Evolutionary conservation across 2,329 filamentous ascomycete genomes (phyloP), one percentile per base, ranked within the genome.

Genomic region (Erysiphe neolycopersici): DNA sequence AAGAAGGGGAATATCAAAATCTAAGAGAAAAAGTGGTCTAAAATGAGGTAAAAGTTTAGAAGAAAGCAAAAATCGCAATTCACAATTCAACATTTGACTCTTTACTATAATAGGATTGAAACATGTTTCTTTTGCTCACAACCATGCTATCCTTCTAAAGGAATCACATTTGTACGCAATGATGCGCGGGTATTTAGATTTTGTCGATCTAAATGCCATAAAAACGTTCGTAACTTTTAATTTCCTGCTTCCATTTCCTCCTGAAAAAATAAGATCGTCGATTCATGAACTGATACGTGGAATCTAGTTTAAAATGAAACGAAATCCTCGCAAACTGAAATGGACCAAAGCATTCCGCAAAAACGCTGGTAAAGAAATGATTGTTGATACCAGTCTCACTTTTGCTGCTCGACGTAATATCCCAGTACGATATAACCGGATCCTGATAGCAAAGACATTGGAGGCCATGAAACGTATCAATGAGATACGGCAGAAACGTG

Each of bases 321-420:
- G 89, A 52, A 94, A 95, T 64, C 85, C 87, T 32, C 76, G 87
- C 60, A 93, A 94, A 63, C 73, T 95, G 54, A 89, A 84, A 63
- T 94, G 87, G 89, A 94, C 87, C 49, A 93, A 94, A 68, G 76
- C 82, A 43, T 87, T 85, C 70, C 79, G 84, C 57, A 78, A 77
- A 58, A 73, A 78, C 16, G 77, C 79, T 46, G 82, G 82, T 64
- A 91, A 84, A 65, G 69, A 75, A 58, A 74, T 92, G 82, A 80
- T 81, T 45, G 85, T 95, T 62, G 89, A 98, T 68, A 79, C 74
- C 55, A 93, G 87, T 30, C 76, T 98, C 47, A 79, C 83, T 57
- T 93, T 95, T 64, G 79, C 82, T 49, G 80, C 83, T 52, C 79
- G 83, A 58, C 80, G 89, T 66, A 94, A 98, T 67, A 73, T 91